Percentiles rank a stretch among this genome's conserved stretches.
phyloP scores from a whole-genome alignment of 129 eudicot genomes.

The Centaurea solstitialis region DNA sequence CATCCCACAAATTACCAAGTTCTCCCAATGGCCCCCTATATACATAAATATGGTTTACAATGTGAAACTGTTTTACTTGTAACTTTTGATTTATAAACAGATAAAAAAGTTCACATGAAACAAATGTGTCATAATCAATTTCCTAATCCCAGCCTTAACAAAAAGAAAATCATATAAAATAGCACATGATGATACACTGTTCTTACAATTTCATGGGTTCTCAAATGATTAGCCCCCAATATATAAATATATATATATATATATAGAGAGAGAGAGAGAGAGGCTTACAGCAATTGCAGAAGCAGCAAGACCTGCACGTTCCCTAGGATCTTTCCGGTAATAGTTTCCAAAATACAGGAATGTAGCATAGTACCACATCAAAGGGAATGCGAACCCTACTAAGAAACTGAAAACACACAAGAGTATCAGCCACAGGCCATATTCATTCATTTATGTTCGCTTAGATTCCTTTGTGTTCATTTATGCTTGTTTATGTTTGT shows the following conservation, averaged over 20 bases:
- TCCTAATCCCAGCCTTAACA: neutral
- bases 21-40: no score
- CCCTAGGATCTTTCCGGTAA: constrained; percentile 97
- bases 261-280: neutral
- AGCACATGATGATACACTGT: neutral
- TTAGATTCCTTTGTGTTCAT: no score
- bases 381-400: constrained; percentile 70
- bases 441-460: no score
- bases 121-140: no score
- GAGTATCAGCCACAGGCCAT: neutral
- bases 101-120: neutral
- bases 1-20: no score
- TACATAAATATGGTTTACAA: no score
- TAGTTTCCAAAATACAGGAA: constrained; percentile 83
- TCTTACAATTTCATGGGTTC: neutral
- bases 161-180: neutral
- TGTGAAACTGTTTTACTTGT: neutral
- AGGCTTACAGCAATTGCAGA: constrained; percentile 84
- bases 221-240: neutral
- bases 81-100: neutral
- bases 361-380: constrained; percentile 90
- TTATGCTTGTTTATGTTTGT: no score
- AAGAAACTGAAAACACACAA: constrained; percentile 54
- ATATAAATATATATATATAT: neutral
- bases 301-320: constrained; percentile 99